A percentile compares a stretch with the other conserved stretches of the same genome.
Conservation (phyloP, 2,329 filamentous ascomycete species). For the Ceratocystis ficicola region DNA sequence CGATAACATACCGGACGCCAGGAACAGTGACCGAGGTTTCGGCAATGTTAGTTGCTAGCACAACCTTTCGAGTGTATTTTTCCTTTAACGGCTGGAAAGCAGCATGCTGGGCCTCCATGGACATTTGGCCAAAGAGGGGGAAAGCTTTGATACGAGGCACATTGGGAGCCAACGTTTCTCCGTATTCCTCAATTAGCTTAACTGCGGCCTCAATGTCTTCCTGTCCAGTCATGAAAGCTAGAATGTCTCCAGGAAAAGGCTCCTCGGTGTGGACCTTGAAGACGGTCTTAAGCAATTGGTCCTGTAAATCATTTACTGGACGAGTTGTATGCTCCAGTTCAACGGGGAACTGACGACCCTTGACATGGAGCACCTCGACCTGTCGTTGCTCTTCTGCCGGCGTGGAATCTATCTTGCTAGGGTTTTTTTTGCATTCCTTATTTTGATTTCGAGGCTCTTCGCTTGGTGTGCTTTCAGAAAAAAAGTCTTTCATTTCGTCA, state of each 20-base stretch:
- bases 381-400: slow-evolving; percentile 16
- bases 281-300: slow-evolving; percentile 67
- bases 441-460: background rate
- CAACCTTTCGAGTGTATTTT: slow-evolving; percentile 70
- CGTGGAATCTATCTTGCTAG: background rate
- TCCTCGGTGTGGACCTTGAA: slow-evolving; percentile 80
- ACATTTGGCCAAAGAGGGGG: slow-evolving; percentile 80
- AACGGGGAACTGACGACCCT: slow-evolving; percentile 80
- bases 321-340: slow-evolving; percentile 60
- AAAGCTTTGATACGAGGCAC: slow-evolving; percentile 61
- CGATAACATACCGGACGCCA: slow-evolving; percentile 81
- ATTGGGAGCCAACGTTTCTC: slow-evolving; percentile 57
- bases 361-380: slow-evolving; percentile 43
- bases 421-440: background rate
- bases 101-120: slow-evolving; percentile 71
- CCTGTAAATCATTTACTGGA: slow-evolving; percentile 69
- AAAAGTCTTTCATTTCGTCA: slow-evolving; percentile 58
- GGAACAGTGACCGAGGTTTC: slow-evolving; percentile 95
- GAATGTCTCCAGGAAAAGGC: slow-evolving; percentile 81
- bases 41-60: slow-evolving; percentile 94
- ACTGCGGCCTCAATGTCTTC: slow-evolving; percentile 81
- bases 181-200: slow-evolving; percentile 68
- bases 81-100: slow-evolving; percentile 68
- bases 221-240: slow-evolving; percentile 85
- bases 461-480: slow-evolving; percentile 32